phyloP scores from a whole-genome alignment of 148 eudicot genomes.

The Rhododendron molle region DNA sequence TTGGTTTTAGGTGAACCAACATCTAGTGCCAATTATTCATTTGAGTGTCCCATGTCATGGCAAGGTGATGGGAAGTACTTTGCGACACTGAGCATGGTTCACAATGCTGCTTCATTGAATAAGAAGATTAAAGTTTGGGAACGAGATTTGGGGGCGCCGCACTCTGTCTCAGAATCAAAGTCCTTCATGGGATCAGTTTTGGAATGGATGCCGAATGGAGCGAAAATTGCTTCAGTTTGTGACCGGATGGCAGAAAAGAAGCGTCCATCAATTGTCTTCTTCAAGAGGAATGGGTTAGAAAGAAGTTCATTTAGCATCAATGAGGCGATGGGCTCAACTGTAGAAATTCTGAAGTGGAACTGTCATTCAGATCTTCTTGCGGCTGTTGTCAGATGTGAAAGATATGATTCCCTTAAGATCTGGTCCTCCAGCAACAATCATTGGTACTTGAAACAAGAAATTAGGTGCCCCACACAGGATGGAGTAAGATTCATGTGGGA shows the following conservation, averaged over 20 bases:
- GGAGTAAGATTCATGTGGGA: constrained; percentile 77
- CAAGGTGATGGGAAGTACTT: constrained; percentile 94
- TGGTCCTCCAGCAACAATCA: constrained; percentile 90
- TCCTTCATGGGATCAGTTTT: constrained; percentile 44
- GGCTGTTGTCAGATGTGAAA: constrained; percentile 56
- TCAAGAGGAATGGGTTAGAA: constrained; percentile 88
- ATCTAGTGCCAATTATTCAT: constrained; percentile 20
- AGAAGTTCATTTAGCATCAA: constrained; percentile 79
- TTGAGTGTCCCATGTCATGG: constrained; percentile 66
- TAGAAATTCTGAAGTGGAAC: constrained; percentile 76
- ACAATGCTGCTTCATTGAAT: constrained; percentile 30
- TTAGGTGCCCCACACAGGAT: constrained; percentile 60
- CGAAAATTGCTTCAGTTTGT: constrained; percentile 70
- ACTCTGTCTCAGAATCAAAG: constrained; percentile 79
- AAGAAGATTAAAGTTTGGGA: constrained; percentile 90
- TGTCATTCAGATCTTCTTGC: constrained; percentile 82
- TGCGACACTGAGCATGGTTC: constrained; percentile 65
- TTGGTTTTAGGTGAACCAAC: constrained; percentile 44
- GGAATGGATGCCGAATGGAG: constrained; percentile 96
- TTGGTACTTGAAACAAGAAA: constrained; percentile 93
- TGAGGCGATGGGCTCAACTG: constrained; percentile 39
- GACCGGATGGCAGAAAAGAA: constrained; percentile 48
- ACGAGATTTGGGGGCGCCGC: constrained; percentile 73
- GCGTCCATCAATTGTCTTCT: constrained; percentile 63
- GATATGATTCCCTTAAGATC: constrained; percentile 61